Evolutionary conservation across 192 early-diverging fungal genomes (phyloP).

Genomic region (Coemansia sp.): DNA sequence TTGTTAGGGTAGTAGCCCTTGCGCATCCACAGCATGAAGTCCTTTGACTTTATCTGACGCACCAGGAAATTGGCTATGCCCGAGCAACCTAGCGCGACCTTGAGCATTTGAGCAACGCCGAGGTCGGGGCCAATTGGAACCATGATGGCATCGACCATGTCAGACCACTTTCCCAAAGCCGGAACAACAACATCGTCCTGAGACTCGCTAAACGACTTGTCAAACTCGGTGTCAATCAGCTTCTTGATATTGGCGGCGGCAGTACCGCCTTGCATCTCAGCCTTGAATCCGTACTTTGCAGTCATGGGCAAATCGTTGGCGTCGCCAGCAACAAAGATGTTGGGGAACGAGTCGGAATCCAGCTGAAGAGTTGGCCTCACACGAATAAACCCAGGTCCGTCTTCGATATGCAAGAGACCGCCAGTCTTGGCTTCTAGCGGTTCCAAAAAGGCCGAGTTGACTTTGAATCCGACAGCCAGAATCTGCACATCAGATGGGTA

Average conservation of each 20-base stretch:
- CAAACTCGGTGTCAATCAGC: constrained; percentile 34
- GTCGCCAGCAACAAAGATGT: constrained; percentile 62
- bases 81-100: constrained; percentile 28
- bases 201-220: constrained; percentile 1
- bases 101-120: constrained; percentile 37
- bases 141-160: constrained; percentile 39
- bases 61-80: constrained; percentile 28
- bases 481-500: constrained; percentile 62
- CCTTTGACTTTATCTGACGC: constrained; percentile 33
- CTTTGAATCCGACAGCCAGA: constrained; percentile 47
- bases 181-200: constrained; percentile 12
- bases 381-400: constrained; percentile 31
- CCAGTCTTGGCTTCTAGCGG: constrained; percentile 34
- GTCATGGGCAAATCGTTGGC: constrained; percentile 46
- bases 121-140: constrained; percentile 43
- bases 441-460: constrained; percentile 54
- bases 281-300: constrained; percentile 51
- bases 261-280: constrained; percentile 47
- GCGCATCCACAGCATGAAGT: constrained; percentile 48
- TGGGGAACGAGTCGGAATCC: constrained; percentile 32
- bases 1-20: constrained; percentile 23
- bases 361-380: constrained; percentile 60
- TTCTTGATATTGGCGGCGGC: constrained; percentile 37
- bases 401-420: constrained; percentile 20
- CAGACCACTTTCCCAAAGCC: constrained; percentile 25